Base-by-base conservation (phyloP, 495 filamentous ascomycete species). In the Penicillium bovifimosum region DNA sequence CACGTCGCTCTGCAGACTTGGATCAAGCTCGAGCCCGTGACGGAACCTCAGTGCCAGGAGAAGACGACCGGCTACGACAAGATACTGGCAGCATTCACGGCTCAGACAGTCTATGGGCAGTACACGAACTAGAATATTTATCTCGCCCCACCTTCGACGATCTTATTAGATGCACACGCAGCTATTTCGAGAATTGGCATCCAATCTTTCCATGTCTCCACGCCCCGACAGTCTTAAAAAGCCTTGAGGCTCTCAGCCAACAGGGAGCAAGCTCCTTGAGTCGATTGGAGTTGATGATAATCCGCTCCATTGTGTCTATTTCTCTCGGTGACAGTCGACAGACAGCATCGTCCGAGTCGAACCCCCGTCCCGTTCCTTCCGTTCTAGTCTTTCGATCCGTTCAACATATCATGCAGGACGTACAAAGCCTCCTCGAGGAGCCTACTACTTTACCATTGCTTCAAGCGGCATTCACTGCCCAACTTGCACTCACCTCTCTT, bases 161-260 rank as follows among this genome's bases (percentile, higher is more conserved):
- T 16, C 53, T 76, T 32, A 59, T 73, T 7, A 56, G 52, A 8
- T 74, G 69, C 69, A 74, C 70, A 4, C 60, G 61, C 26, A 59
- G 51, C n/a, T 79, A 77, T 52, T 79, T 79, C 56, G 63, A 70
- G 13, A 61, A 68, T 34, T 79, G 76, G 76, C 75, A 79, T 59
- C 72, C 71, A 1, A 62, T 72, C 11, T 77, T 75, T 40, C 76
- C 76, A 1, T 74, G 71, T 47, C 53, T 77, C 5, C 71, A 75
- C 46, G 75, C 68, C 0, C 74, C 76, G 9, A 58, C 65, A 6
- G 56, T 77, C 24, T 65, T 79, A 17, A 61, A 60, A 24, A 32
- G 59, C 0, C 63, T 79, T 31, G 72, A 75, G 48, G 56, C 47
- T 9, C 48, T 69, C 11, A 59, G 62, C 28, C 47, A 50, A 13